Evolutionary conservation across 1,284 basidiomycete species (phyloP), one percentile per base, ranked within the genome.

Genomic region (Gymnopus androsaceus): DNA sequence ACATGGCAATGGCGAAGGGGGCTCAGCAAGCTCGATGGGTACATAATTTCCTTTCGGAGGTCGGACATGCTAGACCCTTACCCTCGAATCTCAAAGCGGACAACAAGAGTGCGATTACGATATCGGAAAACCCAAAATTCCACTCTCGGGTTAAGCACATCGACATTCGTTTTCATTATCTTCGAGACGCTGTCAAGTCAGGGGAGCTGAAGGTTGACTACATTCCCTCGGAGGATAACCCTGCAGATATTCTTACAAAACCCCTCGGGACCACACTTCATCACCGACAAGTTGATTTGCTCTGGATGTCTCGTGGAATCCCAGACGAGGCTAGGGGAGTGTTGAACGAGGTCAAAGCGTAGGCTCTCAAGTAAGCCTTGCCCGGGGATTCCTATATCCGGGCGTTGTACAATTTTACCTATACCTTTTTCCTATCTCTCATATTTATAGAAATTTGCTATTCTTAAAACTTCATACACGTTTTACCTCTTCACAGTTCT

Each of bases 1-100:
- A n/a, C n/a, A n/a, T n/a, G n/a, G n/a, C 70, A 0, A 31, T 68
- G 0, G 62, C 61, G 0, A 48, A 64, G 7, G 66, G 66, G 0
- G 54, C 64, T 0, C 62, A 68, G 31, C 68, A 76, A 44, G 61
- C 62, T 0, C 28, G 67, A 2, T 77, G 74, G 74, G 63, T 76
- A 33, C 41, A 58, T 9, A 52, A 60, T 9, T 65, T 71, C 45
- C 54, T 73, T 4, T 30, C 37, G 1, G 68, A 76, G 44, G 51
- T 72, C 6, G 60, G 54, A 0, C 46, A 69, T 45, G 27, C 53
- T 3, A 57, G 55, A 17, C 7, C 44, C 0, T 15, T 31, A 0
- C 68, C 74, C 0, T 64, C 65, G 0, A 48, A 55, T 0, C 51
- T 79, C 11, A 58, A 58, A 25, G 56, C 59, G 8, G 75, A 82